Percentiles rank a stretch among this genome's conserved stretches.
These are phyloP conservation scores for Trichoderma sp. DNA, from an alignment of 2,329 filamentous ascomycete species.

Conservation along the genomic window DNA sequence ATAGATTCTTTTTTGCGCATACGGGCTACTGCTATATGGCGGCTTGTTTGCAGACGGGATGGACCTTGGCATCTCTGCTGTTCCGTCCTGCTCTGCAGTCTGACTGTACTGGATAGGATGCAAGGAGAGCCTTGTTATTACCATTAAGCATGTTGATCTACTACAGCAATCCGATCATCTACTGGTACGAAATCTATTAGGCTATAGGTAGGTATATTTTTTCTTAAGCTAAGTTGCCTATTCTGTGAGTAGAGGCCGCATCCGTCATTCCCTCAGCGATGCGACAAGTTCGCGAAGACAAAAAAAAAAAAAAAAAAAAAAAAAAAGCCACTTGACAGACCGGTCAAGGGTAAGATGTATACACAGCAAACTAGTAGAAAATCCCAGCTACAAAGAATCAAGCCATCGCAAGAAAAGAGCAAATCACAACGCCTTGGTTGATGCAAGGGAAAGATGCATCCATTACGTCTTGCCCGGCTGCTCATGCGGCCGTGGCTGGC, in stretches of 20 bases:
- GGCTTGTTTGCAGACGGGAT: not conserved
- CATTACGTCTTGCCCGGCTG: slow-evolving; percentile 9
- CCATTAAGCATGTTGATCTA: no score
- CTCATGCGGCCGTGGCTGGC: slow-evolving; percentile 4
- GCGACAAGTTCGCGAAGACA: not conserved
- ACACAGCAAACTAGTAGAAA: not conserved
- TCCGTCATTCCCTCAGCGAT: not conserved
- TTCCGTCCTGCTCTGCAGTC: not conserved
- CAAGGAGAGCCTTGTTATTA: not conserved
- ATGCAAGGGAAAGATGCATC: slow-evolving; percentile 3
- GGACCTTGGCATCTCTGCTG: not conserved
- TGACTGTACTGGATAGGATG: not conserved
- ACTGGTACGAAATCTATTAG: no score
- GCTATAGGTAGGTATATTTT: not conserved
- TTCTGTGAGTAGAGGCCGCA: not conserved
- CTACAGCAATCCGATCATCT: not conserved
- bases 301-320: no score
- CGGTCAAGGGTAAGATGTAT: not conserved
- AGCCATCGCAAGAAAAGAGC: not conserved
- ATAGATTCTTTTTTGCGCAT: not conserved
- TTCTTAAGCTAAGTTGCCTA: not conserved
- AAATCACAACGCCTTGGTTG: not conserved
- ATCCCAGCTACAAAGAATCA: not conserved
- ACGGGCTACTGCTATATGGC: not conserved
- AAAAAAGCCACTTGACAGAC: not conserved